Conservation (phyloP, 2,329 filamentous ascomycete species). For the Hypoxylon sp. region DNA sequence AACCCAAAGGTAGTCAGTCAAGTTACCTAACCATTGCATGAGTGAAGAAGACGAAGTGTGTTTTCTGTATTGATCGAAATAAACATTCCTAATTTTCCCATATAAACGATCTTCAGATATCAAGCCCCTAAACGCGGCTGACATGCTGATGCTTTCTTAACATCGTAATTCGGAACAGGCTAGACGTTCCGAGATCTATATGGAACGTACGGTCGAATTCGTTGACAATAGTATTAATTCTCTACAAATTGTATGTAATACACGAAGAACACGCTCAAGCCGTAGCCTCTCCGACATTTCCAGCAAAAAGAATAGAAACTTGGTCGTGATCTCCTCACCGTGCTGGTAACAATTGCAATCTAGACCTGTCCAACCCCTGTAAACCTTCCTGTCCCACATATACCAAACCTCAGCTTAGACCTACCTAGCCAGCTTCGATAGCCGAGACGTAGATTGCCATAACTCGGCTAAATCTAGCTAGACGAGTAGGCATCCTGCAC, state of each 20-base stretch:
- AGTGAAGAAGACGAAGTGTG: no score
- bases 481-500: slow-evolving; percentile 69
- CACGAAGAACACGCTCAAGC: slow-evolving; percentile 4
- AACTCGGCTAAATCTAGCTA: slow-evolving; percentile 36
- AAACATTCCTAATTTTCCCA: no score
- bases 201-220: no score
- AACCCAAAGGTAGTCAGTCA: no score
- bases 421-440: neutral
- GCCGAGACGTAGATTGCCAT: neutral
- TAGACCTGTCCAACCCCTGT: neutral
- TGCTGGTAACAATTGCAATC: slow-evolving; percentile 2
- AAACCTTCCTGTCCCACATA: neutral
- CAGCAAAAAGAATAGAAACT: neutral
- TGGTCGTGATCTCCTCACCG: neutral
- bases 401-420: neutral
- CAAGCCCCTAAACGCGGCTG: no score
- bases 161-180: no score
- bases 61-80: no score
- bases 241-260: slow-evolving; percentile 1
- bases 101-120: no score
- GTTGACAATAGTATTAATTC: neutral
- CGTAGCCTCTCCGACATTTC: neutral
- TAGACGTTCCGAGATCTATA: no score
- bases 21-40: no score
- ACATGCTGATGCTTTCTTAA: no score